A percentile compares a stretch with the other conserved stretches of the same genome.
Conservation (phyloP, 768 basidiomycete species). For the Tulasnella sp. region DNA sequence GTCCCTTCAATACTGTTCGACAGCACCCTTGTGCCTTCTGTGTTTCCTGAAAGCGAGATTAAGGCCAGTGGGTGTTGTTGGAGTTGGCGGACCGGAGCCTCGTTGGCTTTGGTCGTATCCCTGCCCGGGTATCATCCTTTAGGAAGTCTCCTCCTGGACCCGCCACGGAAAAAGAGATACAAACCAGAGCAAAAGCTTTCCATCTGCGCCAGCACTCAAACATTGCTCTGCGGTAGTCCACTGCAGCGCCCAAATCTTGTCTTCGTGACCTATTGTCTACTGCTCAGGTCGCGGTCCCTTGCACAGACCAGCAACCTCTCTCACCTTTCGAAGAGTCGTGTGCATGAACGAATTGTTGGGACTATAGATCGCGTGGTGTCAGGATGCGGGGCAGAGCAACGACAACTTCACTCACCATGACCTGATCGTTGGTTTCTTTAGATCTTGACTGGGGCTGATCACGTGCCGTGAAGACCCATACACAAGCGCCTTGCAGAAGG, state of each 20-base stretch:
- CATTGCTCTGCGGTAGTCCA: constrained; percentile 70
- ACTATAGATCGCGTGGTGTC: neutral
- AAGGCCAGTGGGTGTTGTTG: constrained; percentile 83
- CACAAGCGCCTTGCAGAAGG: no score
- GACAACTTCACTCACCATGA: neutral
- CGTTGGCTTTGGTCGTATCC: constrained; percentile 58
- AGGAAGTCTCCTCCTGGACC: neutral
- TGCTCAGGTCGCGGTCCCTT: neutral
- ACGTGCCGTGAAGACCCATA: no score
- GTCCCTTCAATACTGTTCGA: constrained; percentile 86
- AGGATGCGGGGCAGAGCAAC: neutral
- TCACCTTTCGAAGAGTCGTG: constrained; percentile 35
- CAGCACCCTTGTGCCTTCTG: constrained; percentile 63
- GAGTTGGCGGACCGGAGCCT: constrained; percentile 62
- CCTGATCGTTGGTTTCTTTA: neutral
- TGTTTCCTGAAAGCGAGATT: constrained; percentile 74
- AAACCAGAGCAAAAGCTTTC: constrained; percentile 56
- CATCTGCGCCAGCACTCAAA: constrained; percentile 77
- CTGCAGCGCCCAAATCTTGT: constrained; percentile 75
- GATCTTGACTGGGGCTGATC: constrained; percentile 2
- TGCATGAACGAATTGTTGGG: constrained; percentile 36
- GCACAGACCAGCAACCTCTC: neutral
- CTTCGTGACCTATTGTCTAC: constrained; percentile 62
- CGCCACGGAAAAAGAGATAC: neutral
- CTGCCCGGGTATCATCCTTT: constrained; percentile 38